A percentile compares a stretch with the other conserved stretches of the same genome.
Conservation (phyloP, 192 early-diverging fungal species). For the Umbelopsis sp. region DNA sequence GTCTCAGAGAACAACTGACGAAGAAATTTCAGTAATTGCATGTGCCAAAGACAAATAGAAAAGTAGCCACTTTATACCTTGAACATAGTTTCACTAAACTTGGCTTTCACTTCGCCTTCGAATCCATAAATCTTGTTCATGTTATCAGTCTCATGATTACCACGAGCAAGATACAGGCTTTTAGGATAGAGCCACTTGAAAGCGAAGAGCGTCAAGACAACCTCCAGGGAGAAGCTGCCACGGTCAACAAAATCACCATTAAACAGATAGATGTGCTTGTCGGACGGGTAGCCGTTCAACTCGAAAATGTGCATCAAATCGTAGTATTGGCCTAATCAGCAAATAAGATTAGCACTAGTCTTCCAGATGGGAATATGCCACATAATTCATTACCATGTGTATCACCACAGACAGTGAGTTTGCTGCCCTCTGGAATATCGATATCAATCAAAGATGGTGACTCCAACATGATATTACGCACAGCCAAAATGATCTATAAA, state of each 20-base stretch:
- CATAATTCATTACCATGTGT: conserved; percentile 70
- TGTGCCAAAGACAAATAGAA: no score
- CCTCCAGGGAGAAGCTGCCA: conserved; percentile 97
- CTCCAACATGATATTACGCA: conserved; percentile 73
- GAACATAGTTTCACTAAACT: conserved; percentile 92
- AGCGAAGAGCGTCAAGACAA: conserved; percentile 88
- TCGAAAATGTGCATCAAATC: conserved; percentile 96
- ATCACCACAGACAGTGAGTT: conserved; percentile 96
- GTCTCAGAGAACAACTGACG: conserved; percentile 83
- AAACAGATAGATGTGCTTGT: conserved; percentile 85
- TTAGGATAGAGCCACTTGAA: conserved; percentile 92
- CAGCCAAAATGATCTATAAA: conserved; percentile 72
- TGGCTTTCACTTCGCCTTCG: conserved; percentile 95
- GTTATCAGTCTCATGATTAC: conserved; percentile 97
- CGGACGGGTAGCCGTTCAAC: conserved; percentile 87
- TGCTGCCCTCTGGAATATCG: conserved; percentile 67
- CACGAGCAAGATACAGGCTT: conserved; percentile 83
- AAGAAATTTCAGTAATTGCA: no score
- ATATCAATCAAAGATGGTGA: conserved; percentile 87
- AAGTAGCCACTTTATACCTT: conserved; percentile 40
- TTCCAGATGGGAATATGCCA: no score
- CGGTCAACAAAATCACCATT: conserved; percentile 99
- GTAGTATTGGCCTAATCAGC: conserved; percentile 81
- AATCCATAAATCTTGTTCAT: conserved; percentile 99
- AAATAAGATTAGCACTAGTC: not conserved